A percentile compares a stretch with the other conserved stretches of the same genome.
These are phyloP conservation scores for Thermothielavioides terrestris DNA, from an alignment of 495 filamentous ascomycete species.

Conservation along the genomic window DNA sequence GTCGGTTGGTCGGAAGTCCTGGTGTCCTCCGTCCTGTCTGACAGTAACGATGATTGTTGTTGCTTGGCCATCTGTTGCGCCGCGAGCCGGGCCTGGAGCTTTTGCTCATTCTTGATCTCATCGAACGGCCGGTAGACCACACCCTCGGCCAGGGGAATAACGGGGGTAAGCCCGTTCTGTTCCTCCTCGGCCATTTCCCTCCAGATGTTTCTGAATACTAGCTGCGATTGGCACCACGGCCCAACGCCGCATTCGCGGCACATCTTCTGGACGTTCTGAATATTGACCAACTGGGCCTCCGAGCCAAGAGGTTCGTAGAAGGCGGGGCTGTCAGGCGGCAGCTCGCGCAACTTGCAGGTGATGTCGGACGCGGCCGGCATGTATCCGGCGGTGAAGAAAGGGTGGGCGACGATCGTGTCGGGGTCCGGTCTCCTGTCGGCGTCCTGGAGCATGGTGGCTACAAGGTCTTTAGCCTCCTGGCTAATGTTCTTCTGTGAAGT, in stretches of 20 bases:
- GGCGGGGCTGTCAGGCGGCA: conserved; percentile 33
- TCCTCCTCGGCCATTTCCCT: conserved; percentile 63
- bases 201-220: conserved; percentile 52
- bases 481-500: conserved; percentile 43
- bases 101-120: conserved; percentile 31
- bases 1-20: conserved; percentile 19
- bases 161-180: conserved; percentile 56
- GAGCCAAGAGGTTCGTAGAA: conserved; percentile 31
- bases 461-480: conserved; percentile 65
- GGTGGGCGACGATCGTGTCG: conserved; percentile 73
- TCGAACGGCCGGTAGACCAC: conserved; percentile 58
- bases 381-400: conserved; percentile 64
- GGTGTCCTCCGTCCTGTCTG: conserved; percentile 14
- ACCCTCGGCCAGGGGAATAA: conserved; percentile 58
- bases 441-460: conserved; percentile 63
- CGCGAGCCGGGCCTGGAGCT: conserved; percentile 20
- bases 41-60: conserved; percentile 8
- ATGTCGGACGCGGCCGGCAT: conserved; percentile 46
- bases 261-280: conserved; percentile 33
- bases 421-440: conserved; percentile 67
- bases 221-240: conserved; percentile 34
- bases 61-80: conserved; percentile 10
- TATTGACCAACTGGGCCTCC: conserved; percentile 21
- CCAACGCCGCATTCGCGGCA: conserved; percentile 42
- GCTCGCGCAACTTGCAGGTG: conserved; percentile 41